Evolutionary conservation across 768 basidiomycete genomes (phyloP).

Genomic region (Auricularia sp.): DNA sequence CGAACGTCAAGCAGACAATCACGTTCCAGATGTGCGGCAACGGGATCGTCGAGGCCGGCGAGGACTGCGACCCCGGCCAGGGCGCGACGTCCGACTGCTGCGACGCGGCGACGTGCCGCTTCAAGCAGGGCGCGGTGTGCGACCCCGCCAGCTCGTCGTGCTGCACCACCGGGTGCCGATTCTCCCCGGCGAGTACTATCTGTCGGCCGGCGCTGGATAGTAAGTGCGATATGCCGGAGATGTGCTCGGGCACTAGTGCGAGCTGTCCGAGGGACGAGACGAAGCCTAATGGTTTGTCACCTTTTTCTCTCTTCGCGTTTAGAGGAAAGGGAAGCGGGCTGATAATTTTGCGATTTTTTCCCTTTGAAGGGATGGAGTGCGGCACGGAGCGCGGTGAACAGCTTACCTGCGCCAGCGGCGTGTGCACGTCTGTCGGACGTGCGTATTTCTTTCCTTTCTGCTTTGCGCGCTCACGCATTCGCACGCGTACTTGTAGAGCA

Average conservation of each 20-base stretch:
- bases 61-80: conserved; percentile 78
- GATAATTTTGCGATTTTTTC: too few species aligned
- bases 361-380: conserved; percentile 46
- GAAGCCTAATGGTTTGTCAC: conserved; percentile 45
- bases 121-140: conserved; percentile 59
- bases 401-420: conserved; percentile 65
- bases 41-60: conserved; percentile 71
- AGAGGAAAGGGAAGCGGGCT: too few species aligned
- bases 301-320: too few species aligned
- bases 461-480: conserved; percentile 3
- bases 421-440: conserved; percentile 66
- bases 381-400: conserved; percentile 33
- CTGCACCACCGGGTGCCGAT: conserved; percentile 59
- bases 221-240: conserved; percentile 60
- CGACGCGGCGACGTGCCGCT: conserved; percentile 64
- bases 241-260: conserved; percentile 65
- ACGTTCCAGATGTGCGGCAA: conserved; percentile 72
- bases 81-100: conserved; percentile 59
- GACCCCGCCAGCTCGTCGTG: conserved; percentile 69
- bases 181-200: conserved; percentile 55
- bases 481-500: conserved; percentile 38
- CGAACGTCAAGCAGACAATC: conserved; percentile 31
- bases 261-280: conserved; percentile 59
- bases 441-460: conserved; percentile 19
- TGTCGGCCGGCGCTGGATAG: conserved; percentile 61